phyloP scores from a whole-genome alignment of 2,329 filamentous ascomycete genomes.

The Alternaria arbusti region DNA sequence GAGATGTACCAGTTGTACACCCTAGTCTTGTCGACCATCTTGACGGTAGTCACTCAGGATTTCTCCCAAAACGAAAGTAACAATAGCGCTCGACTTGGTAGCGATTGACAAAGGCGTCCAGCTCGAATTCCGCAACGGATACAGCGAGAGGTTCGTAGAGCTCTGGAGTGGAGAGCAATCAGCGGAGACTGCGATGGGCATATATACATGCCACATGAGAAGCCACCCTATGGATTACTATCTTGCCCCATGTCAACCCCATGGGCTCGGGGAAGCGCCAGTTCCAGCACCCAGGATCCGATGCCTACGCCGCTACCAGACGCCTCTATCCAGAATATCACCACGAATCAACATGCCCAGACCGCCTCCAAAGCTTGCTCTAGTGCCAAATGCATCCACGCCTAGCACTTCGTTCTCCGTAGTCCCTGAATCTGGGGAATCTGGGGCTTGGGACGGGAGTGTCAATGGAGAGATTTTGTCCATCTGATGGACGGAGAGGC shows the following conservation, averaged over 20 bases:
- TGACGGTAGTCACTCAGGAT: constrained; percentile 15
- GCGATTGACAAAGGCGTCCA: constrained; percentile 1
- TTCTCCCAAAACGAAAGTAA: background rate
- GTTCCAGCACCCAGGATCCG: constrained; percentile 22
- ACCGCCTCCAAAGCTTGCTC: constrained; percentile 27
- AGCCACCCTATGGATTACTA: constrained; percentile 18
- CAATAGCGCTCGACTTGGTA: background rate
- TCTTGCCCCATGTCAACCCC: constrained; percentile 21
- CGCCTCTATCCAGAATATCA: constrained; percentile 25
- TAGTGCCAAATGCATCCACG: constrained; percentile 16
- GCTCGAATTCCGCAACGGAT: constrained; percentile 21
- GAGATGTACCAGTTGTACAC: constrained; percentile 68
- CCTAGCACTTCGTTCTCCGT: constrained; percentile 5
- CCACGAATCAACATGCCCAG: constrained; percentile 41
- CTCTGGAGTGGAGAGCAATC: constrained; percentile 13
- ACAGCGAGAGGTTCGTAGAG: constrained; percentile 23
- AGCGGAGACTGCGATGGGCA: constrained; percentile 7
- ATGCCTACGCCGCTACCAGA: constrained; percentile 1
- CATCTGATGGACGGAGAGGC: constrained; percentile 19
- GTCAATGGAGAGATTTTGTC: constrained; percentile 15
- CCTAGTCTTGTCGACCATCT: constrained; percentile 46
- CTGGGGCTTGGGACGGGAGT: constrained; percentile 33
- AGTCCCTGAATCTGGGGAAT: constrained; percentile 20
- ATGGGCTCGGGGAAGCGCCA: constrained; percentile 25
- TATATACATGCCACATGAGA: constrained; percentile 30